These are phyloP conservation scores for Colletotrichum neosansevieriae DNA, from an alignment of 2,329 filamentous ascomycete species.

Conservation along the genomic window DNA sequence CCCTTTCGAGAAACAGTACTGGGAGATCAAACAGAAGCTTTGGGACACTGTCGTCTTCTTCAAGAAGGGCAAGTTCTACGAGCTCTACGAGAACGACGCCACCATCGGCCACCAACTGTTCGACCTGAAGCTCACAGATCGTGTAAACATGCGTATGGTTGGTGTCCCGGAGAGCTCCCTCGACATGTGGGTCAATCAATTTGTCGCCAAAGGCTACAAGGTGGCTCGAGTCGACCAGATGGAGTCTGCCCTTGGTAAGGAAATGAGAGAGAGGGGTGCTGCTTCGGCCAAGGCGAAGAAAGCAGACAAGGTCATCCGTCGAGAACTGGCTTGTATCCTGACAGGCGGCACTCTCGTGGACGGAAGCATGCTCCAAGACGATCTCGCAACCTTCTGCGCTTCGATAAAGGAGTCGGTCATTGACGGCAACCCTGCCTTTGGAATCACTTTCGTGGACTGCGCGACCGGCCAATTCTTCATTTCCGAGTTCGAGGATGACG, in stretches of 20 bases:
- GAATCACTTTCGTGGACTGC: slow-evolving; percentile 93
- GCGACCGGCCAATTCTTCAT: slow-evolving; percentile 95
- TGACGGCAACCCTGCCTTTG: slow-evolving; percentile 84
- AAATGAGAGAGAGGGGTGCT: slow-evolving; percentile 94
- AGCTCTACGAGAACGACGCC: slow-evolving; percentile 97
- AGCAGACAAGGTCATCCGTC: slow-evolving; percentile 91
- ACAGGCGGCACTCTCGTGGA: slow-evolving; percentile 95
- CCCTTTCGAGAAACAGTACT: slow-evolving; percentile 97
- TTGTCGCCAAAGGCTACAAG: slow-evolving; percentile 97
- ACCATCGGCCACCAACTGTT: slow-evolving; percentile 97
- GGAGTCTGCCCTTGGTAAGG: slow-evolving; percentile 94
- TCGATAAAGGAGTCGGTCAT: slow-evolving; percentile 87
- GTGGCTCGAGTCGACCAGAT: slow-evolving; percentile 97
- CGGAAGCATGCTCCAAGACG: slow-evolving; percentile 95
- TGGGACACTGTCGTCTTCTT: slow-evolving; percentile 99
- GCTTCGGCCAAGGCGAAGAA: slow-evolving; percentile 72
- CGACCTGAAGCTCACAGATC: slow-evolving; percentile 95
- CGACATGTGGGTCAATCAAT: slow-evolving; percentile 98
- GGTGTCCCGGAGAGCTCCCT: slow-evolving; percentile 95
- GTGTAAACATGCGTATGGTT: slow-evolving; percentile 99
- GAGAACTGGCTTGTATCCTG: slow-evolving; percentile 90
- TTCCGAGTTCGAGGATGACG: slow-evolving; percentile 92
- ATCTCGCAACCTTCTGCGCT: slow-evolving; percentile 96
- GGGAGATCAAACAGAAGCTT: slow-evolving; percentile 98
- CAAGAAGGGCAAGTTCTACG: slow-evolving; percentile 99